phyloP scores from a whole-genome alignment of 495 filamentous ascomycete species.

The Neurospora sp. region DNA sequence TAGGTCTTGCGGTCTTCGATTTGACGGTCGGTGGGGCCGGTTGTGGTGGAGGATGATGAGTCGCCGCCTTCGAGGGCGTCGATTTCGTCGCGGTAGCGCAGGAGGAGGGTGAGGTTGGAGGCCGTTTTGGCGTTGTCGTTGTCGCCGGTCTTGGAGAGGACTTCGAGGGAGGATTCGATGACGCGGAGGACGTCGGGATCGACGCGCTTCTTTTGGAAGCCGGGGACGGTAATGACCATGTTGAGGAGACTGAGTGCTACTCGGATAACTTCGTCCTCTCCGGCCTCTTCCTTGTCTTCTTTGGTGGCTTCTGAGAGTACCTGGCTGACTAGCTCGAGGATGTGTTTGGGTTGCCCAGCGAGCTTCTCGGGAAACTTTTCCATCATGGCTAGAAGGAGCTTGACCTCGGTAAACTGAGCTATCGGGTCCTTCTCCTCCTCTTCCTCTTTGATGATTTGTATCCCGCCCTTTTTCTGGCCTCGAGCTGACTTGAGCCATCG shows the following conservation, averaged over 20 bases:
- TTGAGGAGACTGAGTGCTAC: conserved; percentile 59
- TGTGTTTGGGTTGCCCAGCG: conserved; percentile 48
- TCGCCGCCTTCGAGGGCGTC: conserved; percentile 10
- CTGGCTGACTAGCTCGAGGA: conserved; percentile 52
- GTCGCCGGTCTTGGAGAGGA: conserved; percentile 26
- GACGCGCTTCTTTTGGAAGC: conserved; percentile 43
- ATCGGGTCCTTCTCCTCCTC: conserved; percentile 31
- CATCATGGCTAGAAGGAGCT: conserved; percentile 57
- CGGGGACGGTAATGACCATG: conserved; percentile 52
- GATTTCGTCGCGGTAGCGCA: conserved; percentile 42
- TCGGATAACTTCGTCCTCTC: conserved; percentile 42
- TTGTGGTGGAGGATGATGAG: not conserved
- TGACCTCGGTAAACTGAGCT: conserved; percentile 46
- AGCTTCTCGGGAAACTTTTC: conserved; percentile 56
- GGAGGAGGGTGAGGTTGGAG: conserved; percentile 44
- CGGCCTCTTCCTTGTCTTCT: not conserved
- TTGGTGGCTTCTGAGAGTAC: conserved; percentile 33
- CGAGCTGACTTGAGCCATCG: conserved; percentile 44
- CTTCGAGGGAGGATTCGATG: conserved; percentile 42
- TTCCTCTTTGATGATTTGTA: conserved; percentile 21
- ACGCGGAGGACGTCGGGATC: conserved; percentile 32
- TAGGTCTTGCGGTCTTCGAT: conserved; percentile 61
- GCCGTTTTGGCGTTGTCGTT: conserved; percentile 41
- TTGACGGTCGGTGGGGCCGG: conserved; percentile 31
- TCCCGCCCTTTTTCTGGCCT: not conserved